Percentiles rank a stretch among this genome's conserved stretches.
phyloP scores from a whole-genome alignment of 2,329 filamentous ascomycete species.

The Aspergillus sp. region DNA sequence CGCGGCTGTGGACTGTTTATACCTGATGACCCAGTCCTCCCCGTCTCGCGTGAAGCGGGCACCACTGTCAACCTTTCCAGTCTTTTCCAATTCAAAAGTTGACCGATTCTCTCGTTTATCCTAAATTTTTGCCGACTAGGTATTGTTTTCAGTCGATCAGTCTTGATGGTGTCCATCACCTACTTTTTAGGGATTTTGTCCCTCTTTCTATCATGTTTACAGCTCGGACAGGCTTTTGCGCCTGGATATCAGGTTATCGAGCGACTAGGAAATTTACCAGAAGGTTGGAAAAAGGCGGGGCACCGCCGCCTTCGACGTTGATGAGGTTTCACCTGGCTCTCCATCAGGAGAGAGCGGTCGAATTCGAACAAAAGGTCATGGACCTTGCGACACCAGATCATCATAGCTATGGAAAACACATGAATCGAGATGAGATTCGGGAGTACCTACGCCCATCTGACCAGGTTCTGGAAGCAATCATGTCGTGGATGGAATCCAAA shows the following conservation, averaged over 20 bases:
- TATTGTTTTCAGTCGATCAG: not conserved
- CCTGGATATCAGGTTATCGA: slow-evolving; percentile 22
- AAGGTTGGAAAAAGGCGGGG: slow-evolving; percentile 25
- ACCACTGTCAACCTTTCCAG: no score
- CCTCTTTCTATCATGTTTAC: slow-evolving; percentile 8
- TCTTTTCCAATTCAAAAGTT: no score
- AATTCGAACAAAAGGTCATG: slow-evolving; percentile 56
- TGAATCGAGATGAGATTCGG: slow-evolving; percentile 57
- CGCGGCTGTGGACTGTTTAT: no score
- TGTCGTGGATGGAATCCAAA: slow-evolving; percentile 52
- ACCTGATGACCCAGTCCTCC: no score
- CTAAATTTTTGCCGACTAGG: no score
- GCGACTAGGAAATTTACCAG: slow-evolving; percentile 22
- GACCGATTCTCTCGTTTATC: not conserved
- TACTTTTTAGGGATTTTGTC: slow-evolving; percentile 4
- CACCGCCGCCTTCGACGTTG: slow-evolving; percentile 29
- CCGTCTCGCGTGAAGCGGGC: no score
- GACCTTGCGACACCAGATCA: slow-evolving; percentile 59
- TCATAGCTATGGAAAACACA: slow-evolving; percentile 56
- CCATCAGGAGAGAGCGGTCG: slow-evolving; percentile 42
- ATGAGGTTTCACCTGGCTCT: slow-evolving; percentile 49
- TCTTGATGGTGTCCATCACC: slow-evolving; percentile 5
- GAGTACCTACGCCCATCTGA: slow-evolving; percentile 49
- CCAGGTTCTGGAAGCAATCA: slow-evolving; percentile 45
- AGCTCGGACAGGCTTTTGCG: not conserved